A percentile compares a stretch with the other conserved stretches of the same genome.
Evolutionary conservation across 352 stramenopile genomes (phyloP).

Genomic region (Phytophthora pini): DNA sequence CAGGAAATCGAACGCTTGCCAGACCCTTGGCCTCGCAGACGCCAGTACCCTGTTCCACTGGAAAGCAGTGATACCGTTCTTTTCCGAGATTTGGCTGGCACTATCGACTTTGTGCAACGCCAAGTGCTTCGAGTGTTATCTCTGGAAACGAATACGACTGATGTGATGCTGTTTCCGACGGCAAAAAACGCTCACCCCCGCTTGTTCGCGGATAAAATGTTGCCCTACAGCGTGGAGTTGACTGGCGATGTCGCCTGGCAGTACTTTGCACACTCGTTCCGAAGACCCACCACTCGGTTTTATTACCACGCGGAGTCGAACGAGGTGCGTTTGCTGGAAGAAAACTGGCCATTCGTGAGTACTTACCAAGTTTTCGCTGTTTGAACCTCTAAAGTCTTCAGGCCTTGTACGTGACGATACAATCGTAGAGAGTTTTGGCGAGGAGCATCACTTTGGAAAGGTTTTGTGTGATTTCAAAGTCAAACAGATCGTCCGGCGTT

Average conservation of each 20-base stretch:
- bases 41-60: constrained; percentile 26
- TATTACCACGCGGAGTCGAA: constrained; percentile 32
- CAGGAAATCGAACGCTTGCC: constrained; percentile 10
- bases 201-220: constrained; percentile 41
- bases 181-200: constrained; percentile 21
- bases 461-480: constrained; percentile 50
- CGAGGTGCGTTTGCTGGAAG: constrained; percentile 2
- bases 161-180: constrained; percentile 1
- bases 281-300: constrained; percentile 34
- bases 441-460: constrained; percentile 47
- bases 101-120: constrained; percentile 35
- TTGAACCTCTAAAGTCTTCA: not conserved
- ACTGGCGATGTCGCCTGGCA: constrained; percentile 41
- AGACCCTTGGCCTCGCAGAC: constrained; percentile 14
- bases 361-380: not conserved
- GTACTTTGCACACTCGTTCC: constrained; percentile 35
- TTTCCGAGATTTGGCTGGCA: constrained; percentile 28
- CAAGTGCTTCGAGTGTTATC: constrained; percentile 41
- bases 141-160: not conserved
- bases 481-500: constrained; percentile 52
- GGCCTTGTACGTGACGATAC: constrained; percentile 43
- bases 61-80: constrained; percentile 23
- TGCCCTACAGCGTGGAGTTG: constrained; percentile 40
- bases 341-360: not conserved
- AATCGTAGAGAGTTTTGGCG: constrained; percentile 59